Percentiles rank a stretch among this genome's conserved stretches.
These are phyloP conservation scores for Diplocarpon rosae DNA, from an alignment of 2,329 filamentous ascomycete genomes.

Conservation along the genomic window DNA sequence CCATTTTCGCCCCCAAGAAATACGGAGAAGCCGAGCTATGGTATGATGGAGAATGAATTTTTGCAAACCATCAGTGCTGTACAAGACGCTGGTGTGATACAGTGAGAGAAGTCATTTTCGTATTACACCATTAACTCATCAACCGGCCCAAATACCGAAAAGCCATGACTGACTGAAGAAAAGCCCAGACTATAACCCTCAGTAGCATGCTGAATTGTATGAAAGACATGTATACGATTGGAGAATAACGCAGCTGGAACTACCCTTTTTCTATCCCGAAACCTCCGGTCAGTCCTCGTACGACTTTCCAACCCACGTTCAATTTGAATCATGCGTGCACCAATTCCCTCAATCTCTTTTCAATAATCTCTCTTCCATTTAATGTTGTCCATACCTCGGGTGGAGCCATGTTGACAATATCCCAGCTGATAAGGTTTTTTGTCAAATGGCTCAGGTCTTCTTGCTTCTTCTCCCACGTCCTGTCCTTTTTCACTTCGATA, in stretches of 20 bases:
- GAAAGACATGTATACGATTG: too few relatives aligned
- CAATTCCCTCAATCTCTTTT: slow-evolving; percentile 65
- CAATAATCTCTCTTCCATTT: slow-evolving; percentile 63
- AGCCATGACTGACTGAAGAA: too few relatives aligned
- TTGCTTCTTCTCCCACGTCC: slow-evolving; percentile 74
- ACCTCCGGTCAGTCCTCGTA: background rate
- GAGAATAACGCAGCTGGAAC: background rate
- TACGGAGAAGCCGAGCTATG: too few relatives aligned
- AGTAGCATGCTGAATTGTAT: too few relatives aligned
- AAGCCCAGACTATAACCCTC: too few relatives aligned
- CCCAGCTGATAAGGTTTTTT: slow-evolving; percentile 69
- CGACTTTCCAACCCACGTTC: background rate
- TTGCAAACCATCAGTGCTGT: too few relatives aligned
- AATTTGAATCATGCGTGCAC: slow-evolving; percentile 29
- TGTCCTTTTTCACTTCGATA: slow-evolving; percentile 51
- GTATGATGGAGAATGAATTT: too few relatives aligned
- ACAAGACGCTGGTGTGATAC: too few relatives aligned
- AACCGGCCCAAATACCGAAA: too few relatives aligned
- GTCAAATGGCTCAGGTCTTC: slow-evolving; percentile 74
- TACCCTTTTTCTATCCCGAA: background rate
- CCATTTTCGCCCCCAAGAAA: too few relatives aligned
- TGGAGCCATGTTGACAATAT: slow-evolving; percentile 73
- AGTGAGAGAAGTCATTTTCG: too few relatives aligned
- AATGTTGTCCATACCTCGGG: slow-evolving; percentile 75
- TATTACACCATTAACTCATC: too few relatives aligned